phyloP scores from a whole-genome alignment of 169 alveolate species.

The Plasmodium falciparum region DNA sequence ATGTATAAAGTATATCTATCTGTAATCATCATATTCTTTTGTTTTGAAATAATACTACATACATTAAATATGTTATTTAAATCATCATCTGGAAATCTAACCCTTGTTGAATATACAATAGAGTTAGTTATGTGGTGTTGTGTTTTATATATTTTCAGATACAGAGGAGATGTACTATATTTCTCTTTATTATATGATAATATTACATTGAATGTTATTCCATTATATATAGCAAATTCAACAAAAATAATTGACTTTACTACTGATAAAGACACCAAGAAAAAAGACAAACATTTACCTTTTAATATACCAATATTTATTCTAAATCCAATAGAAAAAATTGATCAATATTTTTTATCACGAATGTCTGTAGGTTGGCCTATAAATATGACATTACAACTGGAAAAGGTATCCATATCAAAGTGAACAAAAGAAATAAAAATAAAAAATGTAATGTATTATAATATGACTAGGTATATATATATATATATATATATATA shows the following conservation, averaged over 20 bases:
- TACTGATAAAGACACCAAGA: background rate
- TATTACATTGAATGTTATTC: conserved; percentile 21
- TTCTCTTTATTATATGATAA: conserved; percentile 43
- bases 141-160: conserved; percentile 55
- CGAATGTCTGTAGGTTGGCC: conserved; percentile 45
- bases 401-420: too few relatives aligned
- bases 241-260: background rate
- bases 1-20: conserved; percentile 54
- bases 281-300: background rate
- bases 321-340: conserved; percentile 57
- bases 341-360: conserved; percentile 38
- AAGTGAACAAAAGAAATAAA: too few relatives aligned
- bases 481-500: too few relatives aligned
- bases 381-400: background rate
- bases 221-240: conserved; percentile 33
- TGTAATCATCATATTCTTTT: conserved; percentile 25
- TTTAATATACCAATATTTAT: conserved; percentile 39
- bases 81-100: conserved; percentile 7
- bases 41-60: conserved; percentile 37
- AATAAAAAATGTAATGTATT: too few relatives aligned
- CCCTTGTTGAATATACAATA: conserved; percentile 46
- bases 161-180: conserved; percentile 46
- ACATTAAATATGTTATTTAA: conserved; percentile 22
- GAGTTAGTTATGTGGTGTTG: conserved; percentile 63
- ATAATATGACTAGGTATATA: too few relatives aligned